These are phyloP conservation scores for Fonsecaea monophora DNA, from an alignment of 2,329 filamentous ascomycete genomes.

Conservation along the genomic window DNA sequence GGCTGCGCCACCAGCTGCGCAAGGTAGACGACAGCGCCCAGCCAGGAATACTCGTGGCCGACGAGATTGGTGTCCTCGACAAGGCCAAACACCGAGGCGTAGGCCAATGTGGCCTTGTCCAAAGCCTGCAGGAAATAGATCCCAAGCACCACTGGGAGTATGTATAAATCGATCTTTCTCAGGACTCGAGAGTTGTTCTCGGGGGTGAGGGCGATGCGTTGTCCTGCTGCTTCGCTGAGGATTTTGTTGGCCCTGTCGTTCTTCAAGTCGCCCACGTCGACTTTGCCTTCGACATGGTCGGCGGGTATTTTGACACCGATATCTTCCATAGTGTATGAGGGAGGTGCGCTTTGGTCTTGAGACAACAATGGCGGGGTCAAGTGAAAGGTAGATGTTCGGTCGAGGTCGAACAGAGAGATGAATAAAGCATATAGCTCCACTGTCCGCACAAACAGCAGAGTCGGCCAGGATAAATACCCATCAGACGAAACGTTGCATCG, in stretches of 20 bases:
- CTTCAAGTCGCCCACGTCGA: conserved; percentile 24
- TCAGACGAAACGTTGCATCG: conserved; percentile 18
- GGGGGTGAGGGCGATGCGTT: conserved; percentile 57
- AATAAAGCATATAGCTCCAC: neutral
- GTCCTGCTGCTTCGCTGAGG: conserved; percentile 54
- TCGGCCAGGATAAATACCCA: conserved; percentile 22
- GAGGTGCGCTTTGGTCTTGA: neutral
- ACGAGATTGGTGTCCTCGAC: conserved; percentile 64
- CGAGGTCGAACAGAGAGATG: neutral
- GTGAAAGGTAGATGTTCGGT: neutral
- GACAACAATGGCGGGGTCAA: neutral
- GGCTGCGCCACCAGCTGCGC: conserved; percentile 63
- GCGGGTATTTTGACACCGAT: conserved; percentile 22
- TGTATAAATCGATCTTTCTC: conserved; percentile 58
- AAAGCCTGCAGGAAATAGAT: conserved; percentile 70
- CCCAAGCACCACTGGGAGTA: conserved; percentile 63
- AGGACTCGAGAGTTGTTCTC: conserved; percentile 61
- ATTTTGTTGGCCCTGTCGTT: conserved; percentile 60
- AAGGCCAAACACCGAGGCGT: conserved; percentile 69
- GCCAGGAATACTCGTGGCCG: conserved; percentile 63
- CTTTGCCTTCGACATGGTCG: conserved; percentile 30
- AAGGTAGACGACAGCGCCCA: conserved; percentile 61
- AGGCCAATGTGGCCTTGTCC: conserved; percentile 61
- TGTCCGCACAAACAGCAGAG: conserved; percentile 1
- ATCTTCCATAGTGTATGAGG: conserved; percentile 23